phyloP scores from a whole-genome alignment of 2,329 filamentous ascomycete species.

The Apiospora malaysiana region DNA sequence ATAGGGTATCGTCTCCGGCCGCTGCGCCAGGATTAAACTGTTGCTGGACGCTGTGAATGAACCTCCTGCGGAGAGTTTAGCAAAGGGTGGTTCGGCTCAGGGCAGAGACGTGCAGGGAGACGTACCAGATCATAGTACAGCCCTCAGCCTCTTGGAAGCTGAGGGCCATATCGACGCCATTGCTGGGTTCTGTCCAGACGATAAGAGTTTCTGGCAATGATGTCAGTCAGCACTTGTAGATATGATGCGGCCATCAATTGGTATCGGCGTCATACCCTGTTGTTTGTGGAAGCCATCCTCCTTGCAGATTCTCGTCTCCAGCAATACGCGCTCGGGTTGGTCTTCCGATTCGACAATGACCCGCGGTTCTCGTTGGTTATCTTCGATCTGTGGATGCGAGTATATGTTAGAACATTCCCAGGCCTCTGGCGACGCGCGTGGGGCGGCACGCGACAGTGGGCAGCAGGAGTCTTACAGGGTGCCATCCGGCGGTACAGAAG shows the following conservation, averaged over 20 bases:
- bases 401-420: not conserved
- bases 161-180: conserved; percentile 92
- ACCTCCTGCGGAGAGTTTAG: conserved; percentile 68
- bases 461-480: conserved; percentile 63
- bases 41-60: conserved; percentile 85
- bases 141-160: conserved; percentile 98
- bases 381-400: conserved; percentile 51
- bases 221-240: conserved; percentile 29
- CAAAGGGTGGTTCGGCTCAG: conserved; percentile 17
- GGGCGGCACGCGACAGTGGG: conserved; percentile 25
- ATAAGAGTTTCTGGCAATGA: conserved; percentile 81
- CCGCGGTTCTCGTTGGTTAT: conserved; percentile 77
- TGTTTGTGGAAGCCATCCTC: conserved; percentile 98
- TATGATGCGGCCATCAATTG: not conserved
- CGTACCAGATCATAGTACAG: conserved; percentile 88
- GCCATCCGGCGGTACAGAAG: conserved; percentile 82
- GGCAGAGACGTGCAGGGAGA: conserved; percentile 34
- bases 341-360: conserved; percentile 95
- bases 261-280: conserved; percentile 68
- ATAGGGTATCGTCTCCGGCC: conserved; percentile 84
- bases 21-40: conserved; percentile 67
- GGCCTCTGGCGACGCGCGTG: conserved; percentile 12
- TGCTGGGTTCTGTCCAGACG: conserved; percentile 89
- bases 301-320: conserved; percentile 89
- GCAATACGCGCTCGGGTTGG: conserved; percentile 78